These are phyloP conservation scores for Spinellus fusiger DNA, from an alignment of 192 early-diverging fungal species.

Conservation along the genomic window DNA sequence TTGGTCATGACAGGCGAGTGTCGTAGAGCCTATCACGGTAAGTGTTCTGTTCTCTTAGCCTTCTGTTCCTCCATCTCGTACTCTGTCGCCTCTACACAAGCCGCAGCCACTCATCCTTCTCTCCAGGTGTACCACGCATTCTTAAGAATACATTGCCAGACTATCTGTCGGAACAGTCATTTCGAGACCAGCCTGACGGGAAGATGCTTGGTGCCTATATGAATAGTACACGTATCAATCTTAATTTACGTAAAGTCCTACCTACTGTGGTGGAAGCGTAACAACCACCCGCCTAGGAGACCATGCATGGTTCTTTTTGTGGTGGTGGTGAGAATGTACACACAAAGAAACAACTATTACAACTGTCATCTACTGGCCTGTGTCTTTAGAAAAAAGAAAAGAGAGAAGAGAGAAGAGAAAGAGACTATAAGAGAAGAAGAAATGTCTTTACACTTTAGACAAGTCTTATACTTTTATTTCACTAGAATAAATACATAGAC, in stretches of 20 bases:
- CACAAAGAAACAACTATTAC: too few relatives aligned
- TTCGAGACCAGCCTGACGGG: slow-evolving; percentile 42
- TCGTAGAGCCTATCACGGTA: slow-evolving; percentile 79
- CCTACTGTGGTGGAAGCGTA: too few relatives aligned
- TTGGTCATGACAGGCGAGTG: slow-evolving; percentile 81
- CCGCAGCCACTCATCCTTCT: background rate
- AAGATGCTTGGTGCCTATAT: slow-evolving; percentile 64
- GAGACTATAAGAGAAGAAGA: background rate
- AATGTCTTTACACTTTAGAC: background rate
- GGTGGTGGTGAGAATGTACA: too few relatives aligned
- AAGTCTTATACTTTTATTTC: background rate
- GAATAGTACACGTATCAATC: slow-evolving; percentile 70
- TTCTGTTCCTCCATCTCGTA: too few relatives aligned
- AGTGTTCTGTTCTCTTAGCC: too few relatives aligned
- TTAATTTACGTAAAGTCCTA: slow-evolving; percentile 87
- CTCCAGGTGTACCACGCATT: slow-evolving; percentile 22
- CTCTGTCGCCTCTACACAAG: too few relatives aligned
- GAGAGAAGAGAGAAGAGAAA: background rate
- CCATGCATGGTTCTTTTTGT: too few relatives aligned
- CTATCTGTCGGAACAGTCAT: background rate
- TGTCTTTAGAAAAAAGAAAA: background rate
- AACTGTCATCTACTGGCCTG: background rate
- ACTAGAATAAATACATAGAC: too few relatives aligned
- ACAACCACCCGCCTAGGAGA: background rate
- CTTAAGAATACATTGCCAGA: slow-evolving; percentile 17